Conservation (phyloP, 1,284 basidiomycete species). For the Ganoderma lingzhi region DNA sequence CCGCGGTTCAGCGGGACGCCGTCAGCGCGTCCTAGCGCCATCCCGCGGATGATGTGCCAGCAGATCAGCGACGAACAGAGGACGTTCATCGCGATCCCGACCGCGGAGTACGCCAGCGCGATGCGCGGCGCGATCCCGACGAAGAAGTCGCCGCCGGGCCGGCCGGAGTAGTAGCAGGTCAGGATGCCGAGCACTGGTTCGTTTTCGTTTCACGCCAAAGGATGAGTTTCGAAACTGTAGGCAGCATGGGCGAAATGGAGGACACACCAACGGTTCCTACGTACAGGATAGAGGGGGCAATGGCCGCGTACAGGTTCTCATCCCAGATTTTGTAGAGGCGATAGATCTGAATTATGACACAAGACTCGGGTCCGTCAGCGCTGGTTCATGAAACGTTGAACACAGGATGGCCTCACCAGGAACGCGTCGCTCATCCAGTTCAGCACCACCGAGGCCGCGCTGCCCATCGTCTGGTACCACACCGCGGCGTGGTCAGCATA, state of each 20-base stretch:
- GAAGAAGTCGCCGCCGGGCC: constrained; percentile 22
- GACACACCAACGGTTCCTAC: constrained; percentile 20
- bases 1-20: neutral
- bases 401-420: constrained; percentile 19
- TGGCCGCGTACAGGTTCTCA: neutral
- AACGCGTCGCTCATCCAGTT: constrained; percentile 28
- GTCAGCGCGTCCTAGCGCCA: neutral
- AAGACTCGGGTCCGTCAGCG: neutral
- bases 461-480: constrained; percentile 34
- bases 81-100: constrained; percentile 25
- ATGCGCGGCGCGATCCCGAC: constrained; percentile 21
- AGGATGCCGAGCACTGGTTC: constrained; percentile 16
- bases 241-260: neutral
- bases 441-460: constrained; percentile 21
- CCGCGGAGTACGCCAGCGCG: constrained; percentile 21
- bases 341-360: constrained; percentile 16
- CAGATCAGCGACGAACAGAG: constrained; percentile 27
- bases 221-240: neutral
- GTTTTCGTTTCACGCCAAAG: neutral
- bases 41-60: constrained; percentile 22
- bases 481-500: constrained; percentile 23
- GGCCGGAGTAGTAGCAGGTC: constrained; percentile 18
- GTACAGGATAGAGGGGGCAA: constrained; percentile 16
- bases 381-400: neutral
- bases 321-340: constrained; percentile 25